phyloP scores from a whole-genome alignment of 352 stramenopile genomes.

The Phytophthora sojae region DNA sequence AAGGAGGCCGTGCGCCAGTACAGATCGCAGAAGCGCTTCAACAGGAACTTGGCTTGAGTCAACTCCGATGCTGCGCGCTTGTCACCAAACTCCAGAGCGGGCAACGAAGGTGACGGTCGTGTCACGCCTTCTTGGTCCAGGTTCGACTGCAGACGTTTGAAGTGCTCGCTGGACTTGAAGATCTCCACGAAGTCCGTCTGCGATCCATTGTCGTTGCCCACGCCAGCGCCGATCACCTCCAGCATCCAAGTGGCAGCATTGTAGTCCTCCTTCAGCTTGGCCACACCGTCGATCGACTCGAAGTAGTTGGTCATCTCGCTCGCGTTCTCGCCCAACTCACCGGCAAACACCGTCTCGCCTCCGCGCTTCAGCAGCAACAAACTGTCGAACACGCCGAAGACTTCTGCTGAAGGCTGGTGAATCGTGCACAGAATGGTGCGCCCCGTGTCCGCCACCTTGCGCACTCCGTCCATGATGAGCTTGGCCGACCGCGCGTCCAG shows the following conservation, averaged over 20 bases:
- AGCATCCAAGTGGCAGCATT: constrained; percentile 30
- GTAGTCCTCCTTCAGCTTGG: constrained; percentile 7
- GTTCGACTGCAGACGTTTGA: neutral
- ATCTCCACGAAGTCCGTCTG: constrained; percentile 13
- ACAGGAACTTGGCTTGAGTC: constrained; percentile 21
- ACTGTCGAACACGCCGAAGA: constrained; percentile 27
- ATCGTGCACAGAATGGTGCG: constrained; percentile 31
- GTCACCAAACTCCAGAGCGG: constrained; percentile 1
- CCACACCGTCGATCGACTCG: constrained; percentile 17
- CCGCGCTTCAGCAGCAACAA: constrained; percentile 24
- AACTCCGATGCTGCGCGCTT: constrained; percentile 13
- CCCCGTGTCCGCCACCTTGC: constrained; percentile 72
- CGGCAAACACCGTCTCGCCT: constrained; percentile 19
- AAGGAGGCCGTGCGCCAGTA: constrained; percentile 28
- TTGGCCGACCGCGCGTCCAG: constrained; percentile 83
- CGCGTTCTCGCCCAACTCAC: constrained; percentile 16
- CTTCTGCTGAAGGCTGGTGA: constrained; percentile 15
- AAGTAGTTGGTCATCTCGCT: constrained; percentile 20
- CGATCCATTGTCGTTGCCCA: constrained; percentile 10
- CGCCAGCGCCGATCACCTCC: constrained; percentile 26
- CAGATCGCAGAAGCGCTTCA: constrained; percentile 26
- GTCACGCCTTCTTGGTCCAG: constrained; percentile 12
- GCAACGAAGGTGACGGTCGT: constrained; percentile 6
- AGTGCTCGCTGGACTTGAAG: constrained; percentile 13
- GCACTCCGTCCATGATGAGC: constrained; percentile 79